Base-by-base conservation (phyloP, 345 rosid species). In the Crucihimalaya himalaica region DNA sequence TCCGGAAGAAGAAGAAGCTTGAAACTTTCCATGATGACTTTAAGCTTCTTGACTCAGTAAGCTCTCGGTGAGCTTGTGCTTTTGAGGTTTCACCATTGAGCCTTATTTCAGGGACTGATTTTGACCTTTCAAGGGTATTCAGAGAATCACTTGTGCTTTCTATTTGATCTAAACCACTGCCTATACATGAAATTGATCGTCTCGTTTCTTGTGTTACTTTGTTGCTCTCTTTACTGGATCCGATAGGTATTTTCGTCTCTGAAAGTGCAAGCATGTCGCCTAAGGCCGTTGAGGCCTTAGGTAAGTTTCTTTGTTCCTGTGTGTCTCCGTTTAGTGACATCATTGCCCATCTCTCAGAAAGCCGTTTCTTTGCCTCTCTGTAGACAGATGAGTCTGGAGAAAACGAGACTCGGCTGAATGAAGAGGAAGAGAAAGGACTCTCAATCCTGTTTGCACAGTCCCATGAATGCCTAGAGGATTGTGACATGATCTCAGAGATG, bases 181-280 rank as follows among this genome's bases (percentile, higher is more conserved):
- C 66, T 34, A 79, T 40, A 82, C 80, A 79, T 31, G 93, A 88
- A 63, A 84, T 74, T 27, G 96, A 86, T 62, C 78, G 82, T 78
- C 81, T 81, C 4, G 71, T 65, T 74, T 84, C 85, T 72, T 77
- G 86, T 50, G 78, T 84, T 66, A 63, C 79, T 25, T 60, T 79
- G 48, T 18, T 63, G 68, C 16, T 73, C 78, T 72, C 85, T 52
- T 78, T 88, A 60, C 80, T 86, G 54, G 76, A 65, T 70, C 52
- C 79, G 32, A 54, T 61, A 13, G 79, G 71, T 53, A 80, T 81
- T 79, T 79, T 88, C 4, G 81, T 58, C 77, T 87, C 91, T 47
- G 88, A 84, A 34, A 96, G 90, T 21, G 94, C 85, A 84, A 95
- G 99, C 98, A 96, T 92, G 79, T 92, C 98, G 6, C 99, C 98